Percentiles rank a stretch among this genome's conserved stretches.
Evolutionary conservation across 2,329 filamentous ascomycete genomes (phyloP).

Genomic region (Aureobasidium pullulans): DNA sequence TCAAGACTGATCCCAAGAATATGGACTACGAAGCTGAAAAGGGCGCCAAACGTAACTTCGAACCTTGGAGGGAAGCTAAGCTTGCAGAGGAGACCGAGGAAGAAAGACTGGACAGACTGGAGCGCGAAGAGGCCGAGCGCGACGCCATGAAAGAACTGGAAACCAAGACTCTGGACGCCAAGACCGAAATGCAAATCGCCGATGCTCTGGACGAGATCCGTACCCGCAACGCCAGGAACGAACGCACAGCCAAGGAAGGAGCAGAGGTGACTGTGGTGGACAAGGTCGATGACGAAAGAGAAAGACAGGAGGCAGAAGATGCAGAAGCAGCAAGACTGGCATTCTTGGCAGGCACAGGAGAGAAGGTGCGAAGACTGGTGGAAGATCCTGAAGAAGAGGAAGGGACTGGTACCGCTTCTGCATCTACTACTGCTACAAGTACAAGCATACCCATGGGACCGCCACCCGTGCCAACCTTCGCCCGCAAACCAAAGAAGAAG

Average conservation of each 20-base stretch:
- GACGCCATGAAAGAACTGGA: slow-evolving; percentile 95
- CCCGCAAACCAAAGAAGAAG: slow-evolving; percentile 75
- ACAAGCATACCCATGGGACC: slow-evolving; percentile 30
- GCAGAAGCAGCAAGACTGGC: slow-evolving; percentile 72
- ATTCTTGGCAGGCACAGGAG: slow-evolving; percentile 58
- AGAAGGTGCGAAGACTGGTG: slow-evolving; percentile 46
- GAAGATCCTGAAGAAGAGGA: slow-evolving; percentile 40
- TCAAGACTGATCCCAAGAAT: slow-evolving; percentile 90
- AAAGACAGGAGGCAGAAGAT: slow-evolving; percentile 69
- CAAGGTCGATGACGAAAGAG: slow-evolving; percentile 53
- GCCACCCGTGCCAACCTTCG: slow-evolving; percentile 58
- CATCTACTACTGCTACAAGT: slow-evolving; percentile 8
- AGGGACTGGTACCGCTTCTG: slow-evolving; percentile 1
- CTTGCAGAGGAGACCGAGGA: slow-evolving; percentile 74
- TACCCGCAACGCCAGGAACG: slow-evolving; percentile 80
- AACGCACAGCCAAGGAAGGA: slow-evolving; percentile 59
- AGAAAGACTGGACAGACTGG: slow-evolving; percentile 74
- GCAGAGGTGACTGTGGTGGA: slow-evolving; percentile 51
- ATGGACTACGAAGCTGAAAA: slow-evolving; percentile 79
- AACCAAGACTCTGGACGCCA: slow-evolving; percentile 85
- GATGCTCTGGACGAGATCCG: slow-evolving; percentile 94
- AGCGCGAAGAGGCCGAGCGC: slow-evolving; percentile 69
- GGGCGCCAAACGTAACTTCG: slow-evolving; percentile 87
- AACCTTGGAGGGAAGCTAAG: slow-evolving; percentile 72
- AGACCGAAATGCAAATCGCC: slow-evolving; percentile 91